phyloP scores from a whole-genome alignment of 2,329 filamentous ascomycete species.

The Calonectria henricotiae region DNA sequence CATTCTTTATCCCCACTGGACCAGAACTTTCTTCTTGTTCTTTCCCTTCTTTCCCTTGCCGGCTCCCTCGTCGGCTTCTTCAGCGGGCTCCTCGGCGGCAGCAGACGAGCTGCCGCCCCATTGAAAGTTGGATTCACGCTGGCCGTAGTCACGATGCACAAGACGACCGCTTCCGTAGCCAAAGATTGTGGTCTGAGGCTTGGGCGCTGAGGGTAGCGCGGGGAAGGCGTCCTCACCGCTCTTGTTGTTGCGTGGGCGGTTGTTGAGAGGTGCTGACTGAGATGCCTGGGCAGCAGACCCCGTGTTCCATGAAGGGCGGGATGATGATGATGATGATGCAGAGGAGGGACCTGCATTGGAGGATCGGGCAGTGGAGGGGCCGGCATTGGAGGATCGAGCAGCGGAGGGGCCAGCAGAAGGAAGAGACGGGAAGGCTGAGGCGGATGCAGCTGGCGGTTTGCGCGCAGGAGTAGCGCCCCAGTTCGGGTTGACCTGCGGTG shows the following conservation, averaged over 20 bases:
- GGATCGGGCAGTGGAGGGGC: slow-evolving; percentile 43
- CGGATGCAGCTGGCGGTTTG: slow-evolving; percentile 52
- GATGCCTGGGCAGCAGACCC: slow-evolving; percentile 52
- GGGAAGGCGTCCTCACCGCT: slow-evolving; percentile 80
- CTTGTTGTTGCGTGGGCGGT: slow-evolving; percentile 41
- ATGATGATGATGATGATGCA: slow-evolving; percentile 21
- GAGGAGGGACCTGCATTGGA: no score
- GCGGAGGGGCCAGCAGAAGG: slow-evolving; percentile 49
- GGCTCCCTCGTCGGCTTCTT: slow-evolving; percentile 52
- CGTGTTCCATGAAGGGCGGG: slow-evolving; percentile 55
- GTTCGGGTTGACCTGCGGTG: slow-evolving; percentile 44
- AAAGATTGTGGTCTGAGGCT: slow-evolving; percentile 75
- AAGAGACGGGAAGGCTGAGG: slow-evolving; percentile 65
- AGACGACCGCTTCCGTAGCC: slow-evolving; percentile 71
- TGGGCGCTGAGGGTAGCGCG: slow-evolving; percentile 84
- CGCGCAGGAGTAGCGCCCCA: slow-evolving; percentile 46
- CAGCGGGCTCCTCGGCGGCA: slow-evolving; percentile 50
- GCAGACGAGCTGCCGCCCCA: slow-evolving; percentile 63
- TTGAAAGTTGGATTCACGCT: slow-evolving; percentile 68
- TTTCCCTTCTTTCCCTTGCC: slow-evolving; percentile 72
- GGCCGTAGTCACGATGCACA: slow-evolving; percentile 70
- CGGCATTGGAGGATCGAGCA: slow-evolving; percentile 11
- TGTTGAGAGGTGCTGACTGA: slow-evolving; percentile 50
- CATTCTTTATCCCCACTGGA: slow-evolving; percentile 70
- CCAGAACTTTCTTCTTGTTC: slow-evolving; percentile 74